A percentile compares a stretch with the other conserved stretches of the same genome.
These are phyloP conservation scores for Erodium moschatum DNA, from an alignment of 441 rosid species.

Conservation along the genomic window DNA sequence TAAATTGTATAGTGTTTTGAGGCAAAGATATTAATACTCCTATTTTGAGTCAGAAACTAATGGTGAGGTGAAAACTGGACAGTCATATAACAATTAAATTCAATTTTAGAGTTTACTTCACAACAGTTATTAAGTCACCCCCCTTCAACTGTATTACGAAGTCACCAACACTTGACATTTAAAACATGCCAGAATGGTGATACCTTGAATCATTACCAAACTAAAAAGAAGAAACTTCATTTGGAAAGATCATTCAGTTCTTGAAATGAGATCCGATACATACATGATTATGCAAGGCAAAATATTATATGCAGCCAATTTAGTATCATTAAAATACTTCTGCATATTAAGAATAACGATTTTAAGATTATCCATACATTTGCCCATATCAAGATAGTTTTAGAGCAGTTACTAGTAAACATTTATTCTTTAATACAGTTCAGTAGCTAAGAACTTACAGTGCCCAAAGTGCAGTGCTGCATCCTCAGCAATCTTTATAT, in stretches of 20 bases:
- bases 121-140: neutral
- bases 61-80: neutral
- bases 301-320: neutral
- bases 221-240: neutral
- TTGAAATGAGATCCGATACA: neutral
- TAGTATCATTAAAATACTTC: neutral
- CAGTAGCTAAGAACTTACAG: slow-evolving; percentile 37
- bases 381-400: neutral
- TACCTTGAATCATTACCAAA: neutral
- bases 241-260: neutral
- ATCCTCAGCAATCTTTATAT: slow-evolving; percentile 54
- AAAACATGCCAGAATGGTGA: neutral
- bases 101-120: neutral
- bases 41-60: neutral
- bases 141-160: neutral
- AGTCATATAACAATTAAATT: neutral
- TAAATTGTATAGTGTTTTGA: neutral
- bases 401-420: slow-evolving; percentile 15
- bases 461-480: slow-evolving; percentile 43
- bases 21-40: neutral
- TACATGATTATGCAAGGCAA: neutral
- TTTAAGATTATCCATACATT: neutral
- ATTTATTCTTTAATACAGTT: neutral
- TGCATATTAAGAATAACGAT: neutral
- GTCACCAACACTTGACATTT: neutral